Evolutionary conservation across 495 filamentous ascomycete species (phyloP).

Genomic region (Cladorrhinum samala): DNA sequence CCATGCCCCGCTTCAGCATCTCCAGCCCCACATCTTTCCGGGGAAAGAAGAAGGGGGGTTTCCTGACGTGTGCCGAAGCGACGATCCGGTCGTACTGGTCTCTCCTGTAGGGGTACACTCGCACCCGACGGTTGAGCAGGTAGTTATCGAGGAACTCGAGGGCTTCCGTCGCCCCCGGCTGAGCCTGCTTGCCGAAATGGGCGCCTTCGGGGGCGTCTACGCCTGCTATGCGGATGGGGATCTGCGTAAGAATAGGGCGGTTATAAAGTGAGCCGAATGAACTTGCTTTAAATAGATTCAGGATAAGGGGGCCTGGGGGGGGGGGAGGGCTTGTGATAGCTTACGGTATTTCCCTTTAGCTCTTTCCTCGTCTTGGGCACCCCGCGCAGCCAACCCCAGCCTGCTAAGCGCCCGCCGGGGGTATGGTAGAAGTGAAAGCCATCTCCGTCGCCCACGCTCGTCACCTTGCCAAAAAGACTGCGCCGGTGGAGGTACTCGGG

Average conservation of each 20-base stretch:
- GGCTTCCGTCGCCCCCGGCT: slow-evolving; percentile 77
- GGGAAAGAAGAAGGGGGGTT: slow-evolving; percentile 51
- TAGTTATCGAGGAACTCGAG: slow-evolving; percentile 68
- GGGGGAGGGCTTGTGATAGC: too few species aligned
- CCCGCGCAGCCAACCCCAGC: slow-evolving; percentile 85
- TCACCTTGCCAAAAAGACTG: slow-evolving; percentile 76
- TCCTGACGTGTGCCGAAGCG: slow-evolving; percentile 71
- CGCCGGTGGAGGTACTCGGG: slow-evolving; percentile 61
- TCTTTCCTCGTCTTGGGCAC: slow-evolving; percentile 62
- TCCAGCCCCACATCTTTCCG: slow-evolving; percentile 79
- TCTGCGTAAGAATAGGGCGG: slow-evolving; percentile 41
- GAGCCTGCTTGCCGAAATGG: slow-evolving; percentile 83
- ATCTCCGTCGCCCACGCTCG: slow-evolving; percentile 93
- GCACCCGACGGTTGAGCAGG: slow-evolving; percentile 66
- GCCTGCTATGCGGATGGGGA: slow-evolving; percentile 83
- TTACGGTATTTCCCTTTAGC: slow-evolving; percentile 70
- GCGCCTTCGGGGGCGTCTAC: slow-evolving; percentile 88
- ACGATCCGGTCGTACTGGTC: slow-evolving; percentile 94
- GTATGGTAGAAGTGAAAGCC: slow-evolving; percentile 92
- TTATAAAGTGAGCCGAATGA: too few species aligned
- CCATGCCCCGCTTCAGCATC: slow-evolving; percentile 78
- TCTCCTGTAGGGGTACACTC: slow-evolving; percentile 69
- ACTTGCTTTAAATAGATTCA: too few species aligned
- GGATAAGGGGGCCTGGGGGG: too few species aligned
- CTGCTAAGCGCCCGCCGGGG: slow-evolving; percentile 75